These are phyloP conservation scores for Eucalyptus cloeziana DNA, from an alignment of 345 rosid species.

Conservation along the genomic window DNA sequence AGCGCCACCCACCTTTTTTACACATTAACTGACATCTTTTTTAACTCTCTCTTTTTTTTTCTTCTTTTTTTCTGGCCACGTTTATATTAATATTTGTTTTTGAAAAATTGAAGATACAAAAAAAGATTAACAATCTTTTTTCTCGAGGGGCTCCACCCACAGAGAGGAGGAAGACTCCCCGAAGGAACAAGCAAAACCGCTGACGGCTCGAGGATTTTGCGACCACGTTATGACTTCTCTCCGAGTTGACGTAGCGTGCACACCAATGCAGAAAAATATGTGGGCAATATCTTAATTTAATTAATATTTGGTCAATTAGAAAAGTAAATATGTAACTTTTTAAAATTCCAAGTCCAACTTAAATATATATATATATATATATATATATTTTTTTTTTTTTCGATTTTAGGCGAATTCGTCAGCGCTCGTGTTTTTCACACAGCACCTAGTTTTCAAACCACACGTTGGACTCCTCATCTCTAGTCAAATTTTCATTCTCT, in stretches of 20 bases:
- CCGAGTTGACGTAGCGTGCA: background rate
- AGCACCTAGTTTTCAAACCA: background rate
- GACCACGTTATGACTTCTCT: background rate
- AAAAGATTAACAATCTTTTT: background rate
- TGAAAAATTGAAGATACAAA: background rate
- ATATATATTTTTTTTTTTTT: background rate
- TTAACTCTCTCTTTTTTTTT: background rate
- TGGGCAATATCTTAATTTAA: background rate
- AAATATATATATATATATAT: background rate
- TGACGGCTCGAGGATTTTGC: background rate
- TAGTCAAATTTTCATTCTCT: background rate
- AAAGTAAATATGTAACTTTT: background rate
- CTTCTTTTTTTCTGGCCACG: background rate
- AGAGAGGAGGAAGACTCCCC: background rate
- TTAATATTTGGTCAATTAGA: background rate
- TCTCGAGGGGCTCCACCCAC: background rate
- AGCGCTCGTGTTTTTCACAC: background rate
- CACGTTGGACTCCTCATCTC: background rate
- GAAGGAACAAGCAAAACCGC: background rate
- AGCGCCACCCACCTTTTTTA: background rate
- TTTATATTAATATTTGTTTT: background rate
- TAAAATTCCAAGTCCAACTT: background rate
- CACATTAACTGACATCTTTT: background rate
- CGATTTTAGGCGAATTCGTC: background rate
- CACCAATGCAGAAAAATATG: background rate